These are phyloP conservation scores for Acanthamoeba lenticulata DNA, from an alignment of 208 protist genomes.

Conservation along the genomic window DNA sequence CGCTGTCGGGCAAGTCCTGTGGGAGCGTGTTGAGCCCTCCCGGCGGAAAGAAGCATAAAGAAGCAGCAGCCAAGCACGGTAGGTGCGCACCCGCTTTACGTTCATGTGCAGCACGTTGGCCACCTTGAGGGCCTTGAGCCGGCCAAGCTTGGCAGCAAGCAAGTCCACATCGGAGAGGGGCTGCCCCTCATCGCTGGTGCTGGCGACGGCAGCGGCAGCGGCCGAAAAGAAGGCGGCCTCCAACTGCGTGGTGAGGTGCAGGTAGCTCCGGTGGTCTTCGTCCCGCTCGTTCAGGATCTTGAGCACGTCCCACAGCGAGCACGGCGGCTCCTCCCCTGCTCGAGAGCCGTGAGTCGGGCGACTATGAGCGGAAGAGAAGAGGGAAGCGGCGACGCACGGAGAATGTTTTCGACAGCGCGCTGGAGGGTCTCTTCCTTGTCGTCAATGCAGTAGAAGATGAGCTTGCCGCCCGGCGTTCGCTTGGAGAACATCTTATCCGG, in stretches of 20 bases:
- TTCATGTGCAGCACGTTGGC: constrained; percentile 51
- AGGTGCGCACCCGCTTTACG: neutral
- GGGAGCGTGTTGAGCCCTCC: too few relatives aligned
- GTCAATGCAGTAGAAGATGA: constrained; percentile 37
- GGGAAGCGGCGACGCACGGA: neutral
- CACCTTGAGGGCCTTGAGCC: neutral
- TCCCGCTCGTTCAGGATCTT: constrained; percentile 43
- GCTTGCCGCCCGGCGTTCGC: constrained; percentile 18
- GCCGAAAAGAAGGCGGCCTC: neutral
- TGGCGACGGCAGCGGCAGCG: neutral
- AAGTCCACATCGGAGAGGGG: neutral
- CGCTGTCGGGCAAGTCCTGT: constrained; percentile 2
- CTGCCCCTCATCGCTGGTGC: neutral
- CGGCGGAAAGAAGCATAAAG: neutral
- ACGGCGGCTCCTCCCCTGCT: constrained; percentile 36
- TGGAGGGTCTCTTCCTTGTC: constrained; percentile 27
- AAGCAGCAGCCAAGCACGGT: neutral
- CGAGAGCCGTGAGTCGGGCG: neutral
- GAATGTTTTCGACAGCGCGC: neutral
- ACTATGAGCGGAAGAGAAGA: neutral
- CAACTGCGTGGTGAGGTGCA: constrained; percentile 12
- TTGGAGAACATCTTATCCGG: constrained; percentile 60
- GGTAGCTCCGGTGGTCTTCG: neutral
- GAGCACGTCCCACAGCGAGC: constrained; percentile 29
- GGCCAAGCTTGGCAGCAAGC: neutral